phyloP scores from a whole-genome alignment of 2,329 filamentous ascomycete genomes.

The Aspergillus awamori region DNA sequence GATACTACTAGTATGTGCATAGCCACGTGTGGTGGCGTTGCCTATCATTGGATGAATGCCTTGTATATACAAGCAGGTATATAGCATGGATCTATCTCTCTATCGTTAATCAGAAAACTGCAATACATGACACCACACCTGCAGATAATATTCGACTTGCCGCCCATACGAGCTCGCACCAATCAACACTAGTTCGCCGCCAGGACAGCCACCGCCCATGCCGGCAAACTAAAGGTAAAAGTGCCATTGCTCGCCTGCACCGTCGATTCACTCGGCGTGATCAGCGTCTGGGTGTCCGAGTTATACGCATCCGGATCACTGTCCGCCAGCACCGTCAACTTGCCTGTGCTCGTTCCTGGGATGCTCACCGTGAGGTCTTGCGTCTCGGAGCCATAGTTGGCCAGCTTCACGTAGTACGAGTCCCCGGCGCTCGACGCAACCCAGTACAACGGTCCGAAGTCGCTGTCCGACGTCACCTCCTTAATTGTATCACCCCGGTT shows the following conservation, averaged over 20 bases:
- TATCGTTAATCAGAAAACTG: background rate
- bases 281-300: constrained; percentile 9
- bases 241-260: constrained; percentile 17
- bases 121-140: background rate
- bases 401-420: constrained; percentile 28
- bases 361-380: constrained; percentile 27
- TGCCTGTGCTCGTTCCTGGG: constrained; percentile 16
- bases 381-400: constrained; percentile 22
- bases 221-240: constrained; percentile 23
- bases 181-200: constrained; percentile 11
- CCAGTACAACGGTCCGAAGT: constrained; percentile 35
- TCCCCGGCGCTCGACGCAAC: constrained; percentile 25
- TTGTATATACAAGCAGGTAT: no score
- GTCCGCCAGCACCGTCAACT: constrained; percentile 23
- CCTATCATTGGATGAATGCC: background rate
- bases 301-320: constrained; percentile 22
- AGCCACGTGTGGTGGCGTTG: background rate
- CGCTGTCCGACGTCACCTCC: constrained; percentile 23
- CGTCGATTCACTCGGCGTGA: constrained; percentile 13
- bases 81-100: no score
- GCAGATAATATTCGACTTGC: background rate
- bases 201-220: constrained; percentile 27
- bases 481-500: constrained; percentile 29
- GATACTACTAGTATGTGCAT: background rate
- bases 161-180: background rate